Base-by-base conservation (phyloP, 768 basidiomycete species). In the Postia placenta region DNA sequence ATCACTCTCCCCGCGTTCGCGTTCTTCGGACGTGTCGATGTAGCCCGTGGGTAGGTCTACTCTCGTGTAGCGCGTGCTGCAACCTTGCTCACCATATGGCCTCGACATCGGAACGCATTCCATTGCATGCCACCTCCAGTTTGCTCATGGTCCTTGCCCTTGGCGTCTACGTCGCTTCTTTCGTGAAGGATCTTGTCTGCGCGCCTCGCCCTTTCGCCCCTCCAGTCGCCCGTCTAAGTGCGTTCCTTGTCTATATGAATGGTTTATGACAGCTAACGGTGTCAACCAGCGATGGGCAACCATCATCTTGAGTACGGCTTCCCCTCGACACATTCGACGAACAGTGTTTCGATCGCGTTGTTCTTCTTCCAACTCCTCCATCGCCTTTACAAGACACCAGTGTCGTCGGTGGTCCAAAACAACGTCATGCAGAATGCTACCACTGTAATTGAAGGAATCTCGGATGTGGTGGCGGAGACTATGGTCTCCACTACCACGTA, bases 251-350 rank as follows among this genome's bases (percentile, higher is more conserved):
- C 22, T 35, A 19, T 24, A 20, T 17, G n/a, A n/a, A n/a, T n/a
- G n/a, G n/a, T n/a, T n/a, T n/a, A 46, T 24, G 33, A 42, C 33
- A 48, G 11, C 6, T 14, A 33, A 27, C 2, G 25, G 25, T 17
- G 17, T 15, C n/a, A 28, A 36, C 30, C 55, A 90, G 87, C 83
- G 4, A 83, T 91, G 45, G 85, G 87, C 12, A 76, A 71, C 1
- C 87, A 90, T 59, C 88, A 92, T 56, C 74, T 90, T 2, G 92
- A 95, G 69, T 95, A 95, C 57, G 95, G 95, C 20, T 95, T 97
- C 61, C 94, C 93, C 0, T 95, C 92, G 0, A 96, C 94, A 0
- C 95, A 99, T 60, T 88, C 91, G 1, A 91, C 93, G 6, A 95
- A 96, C 64, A 80, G 83, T 47, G 76, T 92, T 45, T 94, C 91